Conservation (phyloP, 495 filamentous ascomycete species). For the Daldinia concentrica region DNA sequence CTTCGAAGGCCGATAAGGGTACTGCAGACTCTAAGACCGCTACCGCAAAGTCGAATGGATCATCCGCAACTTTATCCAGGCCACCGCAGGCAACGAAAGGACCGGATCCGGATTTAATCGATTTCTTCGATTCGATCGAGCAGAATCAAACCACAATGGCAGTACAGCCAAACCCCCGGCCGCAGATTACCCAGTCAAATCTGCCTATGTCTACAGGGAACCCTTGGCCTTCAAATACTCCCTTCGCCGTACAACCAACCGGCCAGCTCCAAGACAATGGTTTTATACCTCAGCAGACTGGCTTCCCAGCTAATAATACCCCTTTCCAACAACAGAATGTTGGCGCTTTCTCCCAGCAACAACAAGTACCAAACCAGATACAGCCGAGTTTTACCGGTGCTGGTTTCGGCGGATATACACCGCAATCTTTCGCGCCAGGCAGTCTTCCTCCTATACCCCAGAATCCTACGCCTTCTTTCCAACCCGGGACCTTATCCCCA, state of each 20-base stretch:
- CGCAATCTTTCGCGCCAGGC: constrained; percentile 67
- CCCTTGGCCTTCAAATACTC: constrained; percentile 53
- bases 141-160: constrained; percentile 83
- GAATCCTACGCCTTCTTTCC: constrained; percentile 64
- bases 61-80: constrained; percentile 21
- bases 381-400: constrained; percentile 72
- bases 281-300: constrained; percentile 57
- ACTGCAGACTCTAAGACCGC: constrained; percentile 51
- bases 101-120: constrained; percentile 86
- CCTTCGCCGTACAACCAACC: constrained; percentile 48
- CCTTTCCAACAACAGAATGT: constrained; percentile 59
- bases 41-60: constrained; percentile 45
- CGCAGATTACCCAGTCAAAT: constrained; percentile 37
- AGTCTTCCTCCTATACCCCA: constrained; percentile 71
- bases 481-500: constrained; percentile 47
- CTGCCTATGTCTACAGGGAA: constrained; percentile 53
- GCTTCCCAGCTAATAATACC: constrained; percentile 57
- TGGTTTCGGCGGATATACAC: constrained; percentile 86
- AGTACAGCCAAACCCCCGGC: constrained; percentile 46
- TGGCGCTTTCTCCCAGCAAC: constrained; percentile 63
- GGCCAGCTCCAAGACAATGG: constrained; percentile 61
- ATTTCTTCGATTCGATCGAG: constrained; percentile 98
- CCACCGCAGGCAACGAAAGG: constrained; percentile 59
- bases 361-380: constrained; percentile 57
- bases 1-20: constrained; percentile 50